phyloP scores from a whole-genome alignment of 169 alveolate species.

The Sarcocystis neurona region DNA sequence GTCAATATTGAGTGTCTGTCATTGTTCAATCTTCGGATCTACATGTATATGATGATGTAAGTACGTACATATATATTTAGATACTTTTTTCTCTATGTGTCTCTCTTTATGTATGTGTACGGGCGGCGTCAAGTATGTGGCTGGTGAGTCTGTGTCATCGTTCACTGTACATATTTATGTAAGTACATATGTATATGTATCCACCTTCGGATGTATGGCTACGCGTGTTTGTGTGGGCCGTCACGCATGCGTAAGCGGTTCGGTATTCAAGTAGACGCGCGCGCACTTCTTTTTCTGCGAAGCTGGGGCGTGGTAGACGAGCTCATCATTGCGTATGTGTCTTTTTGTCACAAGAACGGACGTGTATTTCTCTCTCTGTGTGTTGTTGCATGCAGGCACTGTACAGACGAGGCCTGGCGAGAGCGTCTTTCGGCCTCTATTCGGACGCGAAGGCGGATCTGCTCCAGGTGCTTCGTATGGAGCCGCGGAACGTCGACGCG shows the following conservation, averaged over 20 bases:
- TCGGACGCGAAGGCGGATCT: slow-evolving; percentile 49
- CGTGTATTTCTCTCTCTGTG: not conserved
- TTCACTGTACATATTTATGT: not conserved
- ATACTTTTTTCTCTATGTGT: not conserved
- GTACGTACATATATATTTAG: not conserved
- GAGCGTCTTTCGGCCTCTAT: slow-evolving; percentile 23
- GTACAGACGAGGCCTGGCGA: slow-evolving; percentile 55
- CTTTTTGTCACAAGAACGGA: not conserved
- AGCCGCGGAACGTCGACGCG: slow-evolving; percentile 53
- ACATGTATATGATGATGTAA: not conserved
- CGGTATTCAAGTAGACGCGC: too few species aligned
- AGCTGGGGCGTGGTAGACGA: too few species aligned
- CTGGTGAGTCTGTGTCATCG: too few species aligned
- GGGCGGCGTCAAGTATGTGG: too few species aligned
- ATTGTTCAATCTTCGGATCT: too few species aligned
- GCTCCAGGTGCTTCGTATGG: slow-evolving; percentile 16
- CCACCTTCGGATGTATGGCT: too few species aligned
- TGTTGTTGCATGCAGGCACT: slow-evolving; percentile 45
- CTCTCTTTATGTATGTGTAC: not conserved
- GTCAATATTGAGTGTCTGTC: too few species aligned
- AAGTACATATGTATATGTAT: not conserved
- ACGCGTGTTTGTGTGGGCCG: too few species aligned
- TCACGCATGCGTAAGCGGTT: too few species aligned
- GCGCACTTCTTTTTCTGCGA: too few species aligned
- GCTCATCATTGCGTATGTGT: not conserved